Conservation (phyloP, 2,329 filamentous ascomycete genomes). For the Trichophyton benhamiae region DNA sequence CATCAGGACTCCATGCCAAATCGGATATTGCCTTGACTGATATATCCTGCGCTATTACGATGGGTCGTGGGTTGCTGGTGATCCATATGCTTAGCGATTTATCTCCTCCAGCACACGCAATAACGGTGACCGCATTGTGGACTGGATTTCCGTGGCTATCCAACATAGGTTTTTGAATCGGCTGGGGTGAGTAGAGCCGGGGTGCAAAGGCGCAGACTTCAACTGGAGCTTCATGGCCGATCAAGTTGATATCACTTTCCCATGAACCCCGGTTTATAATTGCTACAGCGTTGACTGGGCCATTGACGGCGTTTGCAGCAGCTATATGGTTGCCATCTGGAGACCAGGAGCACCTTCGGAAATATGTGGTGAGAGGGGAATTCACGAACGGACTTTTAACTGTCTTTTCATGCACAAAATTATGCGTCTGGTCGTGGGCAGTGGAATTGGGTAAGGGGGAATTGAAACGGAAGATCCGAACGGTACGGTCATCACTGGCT, state of each 20-base stretch:
- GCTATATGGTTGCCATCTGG: constrained; percentile 96
- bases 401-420: constrained; percentile 88
- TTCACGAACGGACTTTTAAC: constrained; percentile 78
- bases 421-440: constrained; percentile 89
- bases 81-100: constrained; percentile 97
- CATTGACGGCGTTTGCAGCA: constrained; percentile 91
- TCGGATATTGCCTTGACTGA: constrained; percentile 88
- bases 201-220: constrained; percentile 98
- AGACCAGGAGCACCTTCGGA: constrained; percentile 91
- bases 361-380: constrained; percentile 92
- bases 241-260: constrained; percentile 94
- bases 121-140: constrained; percentile 64
- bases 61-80: constrained; percentile 81
- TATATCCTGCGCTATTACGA: constrained; percentile 81
- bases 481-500: constrained; percentile 88
- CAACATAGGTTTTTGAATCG: constrained; percentile 38
- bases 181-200: constrained; percentile 66
- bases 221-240: constrained; percentile 91
- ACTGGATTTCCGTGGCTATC: constrained; percentile 31
- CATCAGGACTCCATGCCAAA: constrained; percentile 85
- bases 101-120: constrained; percentile 92
- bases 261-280: constrained; percentile 86
- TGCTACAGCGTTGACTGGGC: constrained; percentile 89
- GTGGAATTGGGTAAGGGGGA: constrained; percentile 83
- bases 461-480: constrained; percentile 93